Evolutionary conservation across 768 basidiomycete genomes (phyloP).

Genomic region (Trametes elegans): DNA sequence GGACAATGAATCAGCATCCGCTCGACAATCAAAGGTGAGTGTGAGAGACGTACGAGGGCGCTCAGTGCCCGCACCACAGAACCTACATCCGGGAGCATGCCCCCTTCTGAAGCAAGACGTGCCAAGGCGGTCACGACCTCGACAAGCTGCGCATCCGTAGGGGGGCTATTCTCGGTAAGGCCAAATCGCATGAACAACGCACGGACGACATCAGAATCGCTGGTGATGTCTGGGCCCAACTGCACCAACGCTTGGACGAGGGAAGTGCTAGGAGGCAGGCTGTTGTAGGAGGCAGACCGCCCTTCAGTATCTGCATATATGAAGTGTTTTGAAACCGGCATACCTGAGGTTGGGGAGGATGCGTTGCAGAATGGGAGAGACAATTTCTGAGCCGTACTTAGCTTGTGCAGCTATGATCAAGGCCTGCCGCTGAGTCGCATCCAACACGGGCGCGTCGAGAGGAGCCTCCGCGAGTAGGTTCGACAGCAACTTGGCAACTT

Average conservation of each 20-base stretch:
- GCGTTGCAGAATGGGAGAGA: constrained; percentile 70
- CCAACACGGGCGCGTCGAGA: constrained; percentile 69
- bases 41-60: constrained; percentile 65
- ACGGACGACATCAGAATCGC: constrained; percentile 66
- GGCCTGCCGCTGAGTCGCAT: constrained; percentile 69
- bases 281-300: constrained; percentile 35
- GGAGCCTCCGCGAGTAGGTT: constrained; percentile 74
- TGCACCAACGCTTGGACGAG: constrained; percentile 76
- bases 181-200: constrained; percentile 74
- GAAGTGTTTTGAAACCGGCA: no score
- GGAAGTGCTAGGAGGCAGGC: constrained; percentile 63
- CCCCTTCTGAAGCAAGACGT: constrained; percentile 70
- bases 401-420: constrained; percentile 72
- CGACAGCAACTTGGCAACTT: constrained; percentile 75
- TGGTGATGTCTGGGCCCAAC: constrained; percentile 77
- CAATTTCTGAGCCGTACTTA: constrained; percentile 77
- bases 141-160: constrained; percentile 64
- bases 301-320: no score
- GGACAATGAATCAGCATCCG: constrained; percentile 12
- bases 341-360: constrained; percentile 77
- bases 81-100: constrained; percentile 69
- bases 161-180: constrained; percentile 68
- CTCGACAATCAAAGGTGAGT: no score
- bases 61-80: constrained; percentile 69
- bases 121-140: constrained; percentile 71